Evolutionary conservation across 371 early-diverging fungal genomes (phyloP).

Genomic region (Funneliformis caledonium): DNA sequence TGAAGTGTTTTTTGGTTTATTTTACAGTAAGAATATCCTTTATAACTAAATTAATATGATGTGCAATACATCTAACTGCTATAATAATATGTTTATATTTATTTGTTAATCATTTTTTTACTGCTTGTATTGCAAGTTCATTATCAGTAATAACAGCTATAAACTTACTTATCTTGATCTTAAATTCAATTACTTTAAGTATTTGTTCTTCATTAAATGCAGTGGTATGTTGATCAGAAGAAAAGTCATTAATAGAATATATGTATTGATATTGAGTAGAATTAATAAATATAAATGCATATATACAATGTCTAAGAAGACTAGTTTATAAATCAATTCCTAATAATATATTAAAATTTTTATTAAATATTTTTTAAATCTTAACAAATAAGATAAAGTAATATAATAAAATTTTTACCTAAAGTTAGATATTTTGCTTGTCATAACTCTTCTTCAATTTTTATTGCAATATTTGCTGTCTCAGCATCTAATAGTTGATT

Average conservation of each 20-base stretch:
- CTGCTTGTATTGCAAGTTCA: background rate
- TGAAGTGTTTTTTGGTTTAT: background rate
- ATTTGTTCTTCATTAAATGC: background rate
- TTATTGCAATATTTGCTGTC: background rate
- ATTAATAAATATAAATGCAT: background rate
- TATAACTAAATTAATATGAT: background rate
- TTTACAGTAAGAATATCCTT: background rate
- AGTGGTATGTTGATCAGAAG: background rate
- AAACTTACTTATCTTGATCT: background rate
- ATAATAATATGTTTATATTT: slow-evolving; percentile 1
- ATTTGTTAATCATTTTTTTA: background rate
- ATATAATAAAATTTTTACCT: background rate
- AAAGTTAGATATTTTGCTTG: background rate
- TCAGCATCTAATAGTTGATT: background rate
- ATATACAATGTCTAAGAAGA: background rate
- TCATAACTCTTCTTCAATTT: background rate
- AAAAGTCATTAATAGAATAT: slow-evolving; percentile 9
- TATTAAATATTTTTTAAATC: background rate
- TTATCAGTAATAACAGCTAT: background rate
- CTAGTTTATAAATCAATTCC: background rate
- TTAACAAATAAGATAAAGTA: background rate
- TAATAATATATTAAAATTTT: background rate
- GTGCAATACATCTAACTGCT: background rate
- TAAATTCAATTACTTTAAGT: background rate
- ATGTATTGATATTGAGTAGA: background rate